Base-by-base conservation (phyloP, 2,329 filamentous ascomycete species). In the Magnaporthiopsis incrustans region DNA sequence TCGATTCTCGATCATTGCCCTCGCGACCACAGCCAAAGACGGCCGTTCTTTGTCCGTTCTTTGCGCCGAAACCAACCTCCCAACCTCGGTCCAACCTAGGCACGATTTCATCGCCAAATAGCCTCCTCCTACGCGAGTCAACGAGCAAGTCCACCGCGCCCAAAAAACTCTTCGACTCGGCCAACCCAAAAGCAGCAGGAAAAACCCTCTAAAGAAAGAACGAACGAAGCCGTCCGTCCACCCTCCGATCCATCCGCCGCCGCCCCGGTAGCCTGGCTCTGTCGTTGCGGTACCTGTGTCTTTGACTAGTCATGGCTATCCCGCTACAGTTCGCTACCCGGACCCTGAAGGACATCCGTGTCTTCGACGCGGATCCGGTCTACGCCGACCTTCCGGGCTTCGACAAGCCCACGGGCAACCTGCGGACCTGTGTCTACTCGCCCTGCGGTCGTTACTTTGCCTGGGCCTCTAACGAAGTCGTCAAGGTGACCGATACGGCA, bases 251-350 rank as follows among this genome's bases (percentile, higher is more conserved):
- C 57, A 60, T 35, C 32, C 32, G 58, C 22, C 58, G 44, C n/a
- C 44, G 27, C 15, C 44, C n/a, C 35, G 44, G 44, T 44, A 53
- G 44, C 44, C 44, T n/a, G 26, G 32, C 30, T 15, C 61, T 63
- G 61, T 57, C 32, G 53, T 57, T 30, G 61, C 27, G 61, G 57
- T 68, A 66, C 70, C 88, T 90, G 90, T 92, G 89, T 83, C 89
- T 92, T 92, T 92, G 75, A 88, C 86, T 92, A 92, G 90, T 88
- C 86, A 97, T 97, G 92, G 90, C 91, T 77, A 88, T 84, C 83
- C 88, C 91, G 74, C 89, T 94, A 81, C 94, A 97, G 87, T 90
- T 97, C 87, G 91, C 92, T 79, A 97, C 90, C 85, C 92, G 95
- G 81, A 97, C 95, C 78, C 90, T 93, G 79, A 98, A 97, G 87